Evolutionary conservation across 306 rosid species (phyloP).

Genomic region (Gillenia trifoliata): DNA sequence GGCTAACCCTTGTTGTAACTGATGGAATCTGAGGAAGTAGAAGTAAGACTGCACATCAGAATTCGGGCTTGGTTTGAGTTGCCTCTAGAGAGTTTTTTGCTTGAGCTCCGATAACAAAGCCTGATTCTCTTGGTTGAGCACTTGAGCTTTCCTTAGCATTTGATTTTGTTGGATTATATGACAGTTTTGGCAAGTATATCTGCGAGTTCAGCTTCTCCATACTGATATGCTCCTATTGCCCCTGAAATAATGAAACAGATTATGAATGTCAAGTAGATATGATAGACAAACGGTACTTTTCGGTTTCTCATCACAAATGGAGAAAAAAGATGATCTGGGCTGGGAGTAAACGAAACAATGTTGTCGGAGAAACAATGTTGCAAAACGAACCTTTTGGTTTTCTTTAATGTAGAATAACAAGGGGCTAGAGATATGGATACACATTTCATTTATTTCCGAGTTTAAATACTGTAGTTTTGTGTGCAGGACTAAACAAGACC

Average conservation of each 20-base stretch:
- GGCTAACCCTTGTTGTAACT: no score
- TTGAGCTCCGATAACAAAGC: conserved; percentile 29
- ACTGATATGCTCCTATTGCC: neutral
- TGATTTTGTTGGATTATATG: conserved; percentile 33
- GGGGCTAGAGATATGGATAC: neutral
- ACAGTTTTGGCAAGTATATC: conserved; percentile 30
- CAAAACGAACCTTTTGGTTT: conserved; percentile 15
- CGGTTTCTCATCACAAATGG: neutral
- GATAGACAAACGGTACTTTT: neutral
- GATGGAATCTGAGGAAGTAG: conserved; percentile 19
- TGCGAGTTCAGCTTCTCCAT: conserved; percentile 29
- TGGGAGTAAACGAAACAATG: neutral
- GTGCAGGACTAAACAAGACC: neutral
- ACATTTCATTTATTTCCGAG: neutral
- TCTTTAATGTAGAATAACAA: neutral
- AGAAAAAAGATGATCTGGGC: neutral
- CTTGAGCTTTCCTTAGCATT: conserved; percentile 28
- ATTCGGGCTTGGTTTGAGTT: conserved; percentile 2
- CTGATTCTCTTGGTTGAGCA: conserved; percentile 34
- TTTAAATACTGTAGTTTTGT: neutral
- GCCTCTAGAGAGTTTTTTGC: conserved; percentile 16
- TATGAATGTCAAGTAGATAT: neutral
- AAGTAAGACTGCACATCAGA: conserved; percentile 14
- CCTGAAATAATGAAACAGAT: conserved; percentile 10
- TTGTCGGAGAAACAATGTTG: neutral